Conservation (phyloP, 2,329 filamentous ascomycete species). For the Cladobotryum protrusum region DNA sequence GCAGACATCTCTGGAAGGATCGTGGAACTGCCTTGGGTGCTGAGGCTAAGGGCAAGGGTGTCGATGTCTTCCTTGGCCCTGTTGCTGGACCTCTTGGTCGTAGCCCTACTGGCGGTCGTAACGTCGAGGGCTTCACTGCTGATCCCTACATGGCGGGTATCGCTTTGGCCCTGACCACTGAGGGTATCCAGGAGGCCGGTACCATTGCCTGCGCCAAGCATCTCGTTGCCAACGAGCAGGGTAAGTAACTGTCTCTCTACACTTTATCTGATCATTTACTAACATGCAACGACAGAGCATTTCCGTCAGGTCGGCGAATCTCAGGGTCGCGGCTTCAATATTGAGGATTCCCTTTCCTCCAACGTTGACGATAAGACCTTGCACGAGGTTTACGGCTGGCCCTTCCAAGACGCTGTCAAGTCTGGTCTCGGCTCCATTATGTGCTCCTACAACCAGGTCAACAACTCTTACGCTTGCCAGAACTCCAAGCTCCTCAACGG, state of each 20-base stretch:
- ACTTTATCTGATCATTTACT: no score
- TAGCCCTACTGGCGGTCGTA: slow-evolving; percentile 40
- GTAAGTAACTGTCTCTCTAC: slow-evolving; percentile 14
- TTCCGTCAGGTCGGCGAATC: slow-evolving; percentile 61
- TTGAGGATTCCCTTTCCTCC: slow-evolving; percentile 52
- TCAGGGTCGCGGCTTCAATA: slow-evolving; percentile 47
- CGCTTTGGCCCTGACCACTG: slow-evolving; percentile 64
- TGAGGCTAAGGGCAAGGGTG: slow-evolving; percentile 69
- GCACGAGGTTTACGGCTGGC: slow-evolving; percentile 74
- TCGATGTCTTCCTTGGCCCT: slow-evolving; percentile 61
- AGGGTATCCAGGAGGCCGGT: slow-evolving; percentile 75
- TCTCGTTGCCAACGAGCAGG: slow-evolving; percentile 66
- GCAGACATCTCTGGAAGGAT: slow-evolving; percentile 58
- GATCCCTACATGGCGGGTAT: slow-evolving; percentile 71
- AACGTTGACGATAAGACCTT: slow-evolving; percentile 68
- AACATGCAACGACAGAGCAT: slow-evolving; percentile 44
- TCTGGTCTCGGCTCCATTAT: slow-evolving; percentile 60
- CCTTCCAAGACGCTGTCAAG: slow-evolving; percentile 65
- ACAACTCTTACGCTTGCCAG: slow-evolving; percentile 75
- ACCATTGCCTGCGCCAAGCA: slow-evolving; percentile 82
- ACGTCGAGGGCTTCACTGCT: slow-evolving; percentile 64
- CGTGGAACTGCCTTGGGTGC: slow-evolving; percentile 42
- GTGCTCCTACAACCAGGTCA: slow-evolving; percentile 71
- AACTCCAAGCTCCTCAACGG: slow-evolving; percentile 72
- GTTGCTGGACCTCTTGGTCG: slow-evolving; percentile 43